Evolutionary conservation across 192 early-diverging fungal genomes (phyloP).

Genomic region (Chytriomyces sp.): DNA sequence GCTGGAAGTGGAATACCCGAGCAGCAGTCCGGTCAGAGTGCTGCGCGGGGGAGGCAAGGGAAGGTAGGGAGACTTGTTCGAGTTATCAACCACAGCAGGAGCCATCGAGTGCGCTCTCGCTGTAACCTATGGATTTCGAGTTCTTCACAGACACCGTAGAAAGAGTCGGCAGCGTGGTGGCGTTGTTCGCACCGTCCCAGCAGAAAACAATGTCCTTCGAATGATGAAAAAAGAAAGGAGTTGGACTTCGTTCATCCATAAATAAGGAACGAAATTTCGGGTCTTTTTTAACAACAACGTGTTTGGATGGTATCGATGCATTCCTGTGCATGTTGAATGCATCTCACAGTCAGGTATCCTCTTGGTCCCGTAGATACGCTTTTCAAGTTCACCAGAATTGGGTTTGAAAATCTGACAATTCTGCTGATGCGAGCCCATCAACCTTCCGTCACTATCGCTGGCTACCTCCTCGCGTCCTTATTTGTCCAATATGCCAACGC

Average conservation of each 20-base stretch:
- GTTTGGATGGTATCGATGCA: no score
- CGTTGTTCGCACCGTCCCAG: neutral
- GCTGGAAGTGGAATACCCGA: neutral
- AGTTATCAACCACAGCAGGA: conserved; percentile 1
- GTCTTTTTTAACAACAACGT: neutral
- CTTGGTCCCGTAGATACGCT: no score
- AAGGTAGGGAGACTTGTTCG: neutral
- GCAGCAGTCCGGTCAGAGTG: neutral
- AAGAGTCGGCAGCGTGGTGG: neutral
- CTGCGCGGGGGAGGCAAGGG: neutral
- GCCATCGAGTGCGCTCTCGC: neutral
- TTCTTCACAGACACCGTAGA: neutral
- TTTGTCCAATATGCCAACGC: no score
- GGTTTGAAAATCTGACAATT: neutral
- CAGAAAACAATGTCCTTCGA: neutral
- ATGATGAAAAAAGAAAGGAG: neutral
- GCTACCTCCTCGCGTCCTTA: no score
- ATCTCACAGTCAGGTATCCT: no score
- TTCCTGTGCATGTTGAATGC: no score
- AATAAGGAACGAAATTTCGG: neutral
- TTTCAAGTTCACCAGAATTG: neutral
- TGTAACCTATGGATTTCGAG: neutral
- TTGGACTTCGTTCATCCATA: neutral
- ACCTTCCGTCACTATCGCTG: no score
- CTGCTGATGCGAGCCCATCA: no score